Evolutionary conservation across 108 stramenopile species (phyloP).

Genomic region (Thalassiosira profunda): DNA sequence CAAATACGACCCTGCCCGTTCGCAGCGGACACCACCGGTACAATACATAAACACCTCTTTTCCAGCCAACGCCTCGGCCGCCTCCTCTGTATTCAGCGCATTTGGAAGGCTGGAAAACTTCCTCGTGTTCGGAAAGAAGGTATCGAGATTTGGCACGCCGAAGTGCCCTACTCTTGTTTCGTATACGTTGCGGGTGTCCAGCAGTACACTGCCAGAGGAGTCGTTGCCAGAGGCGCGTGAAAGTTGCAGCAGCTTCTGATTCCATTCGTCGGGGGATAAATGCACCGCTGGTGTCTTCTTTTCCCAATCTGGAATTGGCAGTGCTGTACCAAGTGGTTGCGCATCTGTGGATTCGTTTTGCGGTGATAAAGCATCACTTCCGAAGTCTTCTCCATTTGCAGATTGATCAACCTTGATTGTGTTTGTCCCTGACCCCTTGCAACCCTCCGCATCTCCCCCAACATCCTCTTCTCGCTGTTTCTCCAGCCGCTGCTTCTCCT

Average conservation of each 20-base stretch:
- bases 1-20: slow-evolving; percentile 75
- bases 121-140: slow-evolving; percentile 72
- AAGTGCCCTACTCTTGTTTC: slow-evolving; percentile 81
- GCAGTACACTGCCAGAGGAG: slow-evolving; percentile 48
- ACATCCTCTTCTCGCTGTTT: neutral
- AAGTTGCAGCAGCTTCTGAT: slow-evolving; percentile 40
- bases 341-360: slow-evolving; percentile 2
- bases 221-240: neutral
- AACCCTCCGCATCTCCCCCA: neutral
- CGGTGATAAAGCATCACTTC: too few species aligned
- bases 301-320: slow-evolving; percentile 43
- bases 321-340: slow-evolving; percentile 1
- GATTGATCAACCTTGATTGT: too few species aligned
- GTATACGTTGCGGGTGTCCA: slow-evolving; percentile 86
- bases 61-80: slow-evolving; percentile 45
- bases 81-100: slow-evolving; percentile 58
- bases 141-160: slow-evolving; percentile 59
- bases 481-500: slow-evolving; percentile 16
- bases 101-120: slow-evolving; percentile 82
- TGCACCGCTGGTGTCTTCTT: slow-evolving; percentile 55
- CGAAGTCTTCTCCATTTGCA: too few species aligned
- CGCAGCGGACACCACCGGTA: slow-evolving; percentile 81
- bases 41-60: slow-evolving; percentile 75
- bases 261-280: slow-evolving; percentile 79
- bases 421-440: too few species aligned